These are phyloP conservation scores for Mycena galopus DNA, from an alignment of 768 basidiomycete species.

Conservation along the genomic window DNA sequence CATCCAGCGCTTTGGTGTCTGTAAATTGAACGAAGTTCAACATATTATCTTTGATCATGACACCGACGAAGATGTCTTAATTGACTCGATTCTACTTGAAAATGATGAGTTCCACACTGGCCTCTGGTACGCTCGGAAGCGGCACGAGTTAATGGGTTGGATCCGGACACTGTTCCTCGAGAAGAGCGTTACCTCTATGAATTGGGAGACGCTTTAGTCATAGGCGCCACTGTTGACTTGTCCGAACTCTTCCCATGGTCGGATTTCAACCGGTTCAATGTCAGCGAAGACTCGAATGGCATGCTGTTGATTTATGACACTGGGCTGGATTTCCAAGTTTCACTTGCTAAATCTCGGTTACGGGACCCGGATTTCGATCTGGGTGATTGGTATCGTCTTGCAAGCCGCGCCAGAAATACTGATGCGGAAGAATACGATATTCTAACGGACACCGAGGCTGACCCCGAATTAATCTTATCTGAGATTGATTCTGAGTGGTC, in stretches of 20 bases:
- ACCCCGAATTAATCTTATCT: too few species aligned
- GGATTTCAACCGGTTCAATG: background rate
- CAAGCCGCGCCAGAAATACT: background rate
- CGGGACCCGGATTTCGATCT: background rate
- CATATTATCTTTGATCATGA: background rate
- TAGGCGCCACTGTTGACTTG: background rate
- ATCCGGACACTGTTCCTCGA: background rate
- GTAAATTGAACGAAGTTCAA: background rate
- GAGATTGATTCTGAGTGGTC: background rate
- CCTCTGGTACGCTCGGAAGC: background rate
- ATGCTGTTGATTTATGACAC: background rate
- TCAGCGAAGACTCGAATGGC: background rate
- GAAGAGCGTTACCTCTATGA: background rate
- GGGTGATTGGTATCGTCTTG: background rate
- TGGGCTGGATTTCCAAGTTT: background rate
- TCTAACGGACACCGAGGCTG: background rate
- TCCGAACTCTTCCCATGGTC: background rate
- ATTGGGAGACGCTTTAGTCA: background rate
- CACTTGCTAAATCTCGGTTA: background rate
- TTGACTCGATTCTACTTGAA: background rate
- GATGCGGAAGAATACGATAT: background rate
- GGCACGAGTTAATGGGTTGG: background rate
- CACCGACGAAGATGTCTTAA: background rate
- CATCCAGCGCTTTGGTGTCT: background rate
- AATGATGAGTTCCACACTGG: background rate